These are phyloP conservation scores for Sarocladiaceae sp. DNA, from an alignment of 2,329 filamentous ascomycete species.

Conservation along the genomic window DNA sequence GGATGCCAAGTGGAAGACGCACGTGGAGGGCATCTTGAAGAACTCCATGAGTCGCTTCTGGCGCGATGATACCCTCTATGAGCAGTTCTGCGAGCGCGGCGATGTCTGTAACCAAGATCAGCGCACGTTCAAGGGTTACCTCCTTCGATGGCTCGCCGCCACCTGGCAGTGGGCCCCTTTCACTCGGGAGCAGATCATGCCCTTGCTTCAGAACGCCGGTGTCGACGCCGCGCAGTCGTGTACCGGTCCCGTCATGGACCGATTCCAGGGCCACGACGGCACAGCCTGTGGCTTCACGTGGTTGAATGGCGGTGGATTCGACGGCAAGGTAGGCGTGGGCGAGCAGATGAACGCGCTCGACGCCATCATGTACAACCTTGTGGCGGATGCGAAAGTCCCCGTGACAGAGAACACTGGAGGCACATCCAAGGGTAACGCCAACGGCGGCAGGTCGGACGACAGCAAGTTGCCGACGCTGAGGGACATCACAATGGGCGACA, in stretches of 20 bases:
- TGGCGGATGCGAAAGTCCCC: slow-evolving; percentile 35
- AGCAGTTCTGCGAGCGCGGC: slow-evolving; percentile 58
- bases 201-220: slow-evolving; percentile 45
- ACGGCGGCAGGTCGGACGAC: slow-evolving; percentile 33
- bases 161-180: slow-evolving; percentile 49
- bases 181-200: slow-evolving; percentile 41
- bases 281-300: slow-evolving; percentile 64
- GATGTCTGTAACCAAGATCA: slow-evolving; percentile 64
- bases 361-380: slow-evolving; percentile 55
- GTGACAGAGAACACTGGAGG: slow-evolving; percentile 52
- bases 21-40: slow-evolving; percentile 52
- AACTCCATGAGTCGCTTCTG: slow-evolving; percentile 49
- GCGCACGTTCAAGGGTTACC: slow-evolving; percentile 69
- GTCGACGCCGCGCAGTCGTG: slow-evolving; percentile 46
- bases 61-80: slow-evolving; percentile 47
- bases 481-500: slow-evolving; percentile 42
- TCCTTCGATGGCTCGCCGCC: slow-evolving; percentile 58
- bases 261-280: slow-evolving; percentile 45
- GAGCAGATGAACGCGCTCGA: slow-evolving; percentile 64
- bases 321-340: slow-evolving; percentile 57
- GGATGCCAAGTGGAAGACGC: slow-evolving; percentile 46
- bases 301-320: slow-evolving; percentile 46
- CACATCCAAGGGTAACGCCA: slow-evolving; percentile 46
- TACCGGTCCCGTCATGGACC: slow-evolving; percentile 28
- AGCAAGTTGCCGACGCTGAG: slow-evolving; percentile 20